Base-by-base conservation (phyloP, 352 stramenopile genomes). In the Globisporangium sylvaticum region DNA sequence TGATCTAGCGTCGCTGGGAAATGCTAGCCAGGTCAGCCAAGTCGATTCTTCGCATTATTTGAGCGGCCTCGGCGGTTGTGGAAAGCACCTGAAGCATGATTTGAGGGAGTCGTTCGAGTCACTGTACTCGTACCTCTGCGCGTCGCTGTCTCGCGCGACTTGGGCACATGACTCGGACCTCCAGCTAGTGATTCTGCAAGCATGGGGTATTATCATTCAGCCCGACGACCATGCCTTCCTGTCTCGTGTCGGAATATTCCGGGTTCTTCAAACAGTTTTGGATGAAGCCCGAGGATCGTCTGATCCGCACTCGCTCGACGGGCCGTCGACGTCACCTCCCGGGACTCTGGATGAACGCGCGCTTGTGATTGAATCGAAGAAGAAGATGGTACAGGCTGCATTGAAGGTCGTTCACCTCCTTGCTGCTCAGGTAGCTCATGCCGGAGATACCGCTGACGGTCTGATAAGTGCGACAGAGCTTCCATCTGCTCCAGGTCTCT, bases 151-250 rank as follows among this genome's bases (percentile, higher is more conserved):
- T 15, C 86, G 84, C 32, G 87, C 89, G n/a, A 95, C 88, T 24
- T 95, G 87, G 88, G 88, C 80, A 25, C 84, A 85, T 46, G 85
- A 96, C 54, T 67, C 71, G 5, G 90, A 96, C 58, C 67, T 95
- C 27, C 89, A 97, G 69, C 66, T 97, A 18, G 84, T 90, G 39
- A 81, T 94, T 58, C 69, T 97, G 42, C 68, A 95, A 65, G 79
- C 84, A 18, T 97, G 90, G 90, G 88, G 88, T 7, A 90, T 96
- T 29, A 83, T 94, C n/a, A 94, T 97, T 48, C 77, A 84, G 44
- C 87, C 87, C 14, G 88, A 96, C 53, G 90, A 97, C 62, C 90
- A 97, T 67, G 85, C 89, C 2, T 97, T 97, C 61, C 76, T 97
- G 24, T 97, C 90, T 25, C 86, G 90, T 46, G 86, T 96, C 42